Base-by-base conservation (phyloP, 148 eudicot species). In the Rhododendron griersonianum region DNA sequence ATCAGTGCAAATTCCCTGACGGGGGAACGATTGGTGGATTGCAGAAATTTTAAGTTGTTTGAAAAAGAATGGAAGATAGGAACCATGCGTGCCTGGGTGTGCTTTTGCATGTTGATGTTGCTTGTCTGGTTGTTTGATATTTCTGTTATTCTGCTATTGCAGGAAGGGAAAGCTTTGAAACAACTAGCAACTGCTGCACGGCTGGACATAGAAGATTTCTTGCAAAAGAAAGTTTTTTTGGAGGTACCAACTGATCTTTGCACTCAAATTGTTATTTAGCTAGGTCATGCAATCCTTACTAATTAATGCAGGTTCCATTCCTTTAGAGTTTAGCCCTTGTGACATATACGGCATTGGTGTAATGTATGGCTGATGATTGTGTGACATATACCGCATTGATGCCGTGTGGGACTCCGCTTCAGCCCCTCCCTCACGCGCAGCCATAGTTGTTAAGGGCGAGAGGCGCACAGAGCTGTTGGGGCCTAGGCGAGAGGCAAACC, bases 101-200 rank as follows among this genome's bases (percentile, higher is more conserved):
- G 73, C 37, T 37, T 45, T 21, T 81, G 44, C 23, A 75, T 55
- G 30, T 30, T 30, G 30, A 30, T 30, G n/a, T 33, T 78, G 65
- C 80, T 39, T 11, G 23, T 48, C 44, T 47, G 25, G 13, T 39
- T 5, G n/a, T 78, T 44, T 39, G 73, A 76, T 7, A 45, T 48
- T 78, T 45, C 59, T 7, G 74, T 81, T 55, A 53, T 84, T 78
- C 71, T 50, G 65, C 3, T 41, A 37, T 44, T 88, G 87, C 92
- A 97, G 98, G 99, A 95, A 74, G 99, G 99, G 80, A 95, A 84
- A 91, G 99, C 99, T 84, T 84, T 97, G 87, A 97, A 97, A 87
- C 89, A 95, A 81, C 92, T 97, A n/a, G 98, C 99, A 78, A 97
- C 98, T 21, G 98, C 99, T 87, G 94, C 99, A 80, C 92, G 99